Percentiles rank a stretch among this genome's conserved stretches.
Conservation (phyloP, 169 alveolate species). For the Neospora caninum region DNA sequence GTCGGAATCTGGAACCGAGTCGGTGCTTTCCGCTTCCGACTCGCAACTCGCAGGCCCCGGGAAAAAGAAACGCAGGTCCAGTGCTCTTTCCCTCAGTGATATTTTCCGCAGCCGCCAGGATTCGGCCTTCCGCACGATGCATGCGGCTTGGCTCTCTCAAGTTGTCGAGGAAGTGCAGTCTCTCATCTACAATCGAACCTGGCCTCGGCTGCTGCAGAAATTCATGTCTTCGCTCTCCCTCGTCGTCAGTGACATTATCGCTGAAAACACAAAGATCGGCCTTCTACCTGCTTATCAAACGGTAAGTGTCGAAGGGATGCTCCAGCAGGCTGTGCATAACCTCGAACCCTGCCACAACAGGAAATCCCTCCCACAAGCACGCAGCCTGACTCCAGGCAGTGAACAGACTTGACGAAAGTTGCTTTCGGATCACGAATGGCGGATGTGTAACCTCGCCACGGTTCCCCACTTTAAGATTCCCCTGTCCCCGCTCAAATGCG, state of each 20-base stretch:
- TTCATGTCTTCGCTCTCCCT: conserved; percentile 55
- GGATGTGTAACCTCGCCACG: too few species aligned
- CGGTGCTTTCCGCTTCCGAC: not conserved
- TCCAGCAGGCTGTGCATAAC: too few species aligned
- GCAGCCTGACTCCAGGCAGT: too few species aligned
- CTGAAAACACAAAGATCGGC: conserved; percentile 54
- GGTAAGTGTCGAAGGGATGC: too few species aligned
- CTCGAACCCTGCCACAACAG: too few species aligned
- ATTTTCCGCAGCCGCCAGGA: conserved; percentile 21
- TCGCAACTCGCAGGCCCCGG: not conserved
- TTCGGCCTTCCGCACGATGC: conserved; percentile 53
- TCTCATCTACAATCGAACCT: conserved; percentile 57
- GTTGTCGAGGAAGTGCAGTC: conserved; percentile 67
- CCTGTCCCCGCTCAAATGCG: too few species aligned
- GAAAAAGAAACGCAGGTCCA: not conserved
- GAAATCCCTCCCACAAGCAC: too few species aligned
- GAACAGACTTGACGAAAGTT: too few species aligned
- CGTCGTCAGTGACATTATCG: conserved; percentile 53
- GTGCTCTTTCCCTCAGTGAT: not conserved
- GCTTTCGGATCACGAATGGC: too few species aligned
- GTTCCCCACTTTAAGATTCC: too few species aligned
- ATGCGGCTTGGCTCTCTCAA: conserved; percentile 64
- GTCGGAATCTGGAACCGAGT: not conserved
- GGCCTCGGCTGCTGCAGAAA: conserved; percentile 64
- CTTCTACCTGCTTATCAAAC: conserved; percentile 58